Evolutionary conservation across 495 filamentous ascomycete genomes (phyloP), one percentile per base, ranked within the genome.

Genomic region (Aspergillus campestris): DNA sequence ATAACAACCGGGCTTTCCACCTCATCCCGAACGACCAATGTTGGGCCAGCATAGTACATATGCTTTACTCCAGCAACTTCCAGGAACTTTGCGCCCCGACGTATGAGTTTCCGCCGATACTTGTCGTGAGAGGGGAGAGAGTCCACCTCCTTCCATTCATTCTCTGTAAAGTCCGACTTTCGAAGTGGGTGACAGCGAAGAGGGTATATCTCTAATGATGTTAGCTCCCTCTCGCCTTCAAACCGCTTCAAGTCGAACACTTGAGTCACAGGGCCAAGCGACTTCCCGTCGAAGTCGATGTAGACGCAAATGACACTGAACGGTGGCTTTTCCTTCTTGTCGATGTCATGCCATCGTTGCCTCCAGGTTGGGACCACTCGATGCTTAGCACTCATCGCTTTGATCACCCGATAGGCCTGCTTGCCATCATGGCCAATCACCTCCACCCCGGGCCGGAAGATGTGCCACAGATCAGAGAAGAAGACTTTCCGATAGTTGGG

Each of bases 1-100:
- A 76, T 62, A 8, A 78, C 70, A 37, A 76, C 66, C 30, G 75
- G 62, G 48, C 73, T 69, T 9, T 77, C 66, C 6, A 78, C 42
- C 58, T 63, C 15, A n/a, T 69, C 67, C 57, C 24, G 52, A 50
- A 40, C 59, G 24, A 10, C 53, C 18, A 71, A 32, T 5, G 64
- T 70, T 51, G 68, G 64, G 24, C 70, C 71, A n/a, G 65, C 61
- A 46, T 74, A 75, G 1, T 51, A 51, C 40, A 62, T 53, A 35
- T 74, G 70, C 9, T 59, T 61, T 40, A 41, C 43, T 0, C 27
- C 52, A 30, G 49, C 14, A 1, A 66, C 42, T 5, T 65, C 53
- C n/a, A 64, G 40, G 35, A 69, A 74, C 36, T 37, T 50, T 13
- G 39, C 52, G 7, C 69, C 67, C 18, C 67, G 47, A 6, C 48